These are phyloP conservation scores for Sherardia arvensis DNA, from an alignment of 257 asterid genomes.

Conservation along the genomic window DNA sequence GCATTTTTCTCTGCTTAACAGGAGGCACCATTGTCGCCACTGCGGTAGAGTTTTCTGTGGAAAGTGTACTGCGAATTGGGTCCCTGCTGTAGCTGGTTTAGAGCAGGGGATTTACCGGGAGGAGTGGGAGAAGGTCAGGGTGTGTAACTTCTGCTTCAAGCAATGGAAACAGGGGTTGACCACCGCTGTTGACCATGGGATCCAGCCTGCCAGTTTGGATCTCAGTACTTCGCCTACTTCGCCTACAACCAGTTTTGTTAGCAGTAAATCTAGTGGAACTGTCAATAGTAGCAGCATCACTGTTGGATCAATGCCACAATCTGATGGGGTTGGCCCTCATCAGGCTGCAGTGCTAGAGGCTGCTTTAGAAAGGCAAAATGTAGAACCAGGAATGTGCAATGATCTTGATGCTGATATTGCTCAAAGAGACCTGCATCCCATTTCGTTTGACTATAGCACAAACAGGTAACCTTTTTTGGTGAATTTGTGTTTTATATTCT, in stretches of 20 bases:
- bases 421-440: slow-evolving; percentile 27
- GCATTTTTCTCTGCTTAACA: slow-evolving; percentile 66
- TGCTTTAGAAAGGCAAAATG: slow-evolving; percentile 36
- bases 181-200: slow-evolving; percentile 34
- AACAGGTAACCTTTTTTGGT: slow-evolving; percentile 39
- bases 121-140: slow-evolving; percentile 73
- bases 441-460: slow-evolving; percentile 32
- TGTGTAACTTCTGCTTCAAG: slow-evolving; percentile 70
- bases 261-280: slow-evolving; percentile 78
- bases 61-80: slow-evolving; percentile 76
- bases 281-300: slow-evolving; percentile 52
- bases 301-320: slow-evolving; percentile 48
- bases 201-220: slow-evolving; percentile 38
- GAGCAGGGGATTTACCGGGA: slow-evolving; percentile 30
- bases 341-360: slow-evolving; percentile 51
- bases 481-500: background rate
- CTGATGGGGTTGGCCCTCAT: slow-evolving; percentile 44
- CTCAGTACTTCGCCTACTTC: slow-evolving; percentile 48
- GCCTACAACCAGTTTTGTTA: slow-evolving; percentile 61
- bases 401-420: slow-evolving; percentile 27
- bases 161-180: slow-evolving; percentile 54
- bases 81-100: slow-evolving; percentile 34
- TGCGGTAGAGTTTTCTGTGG: slow-evolving; percentile 86
- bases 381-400: slow-evolving; percentile 20
- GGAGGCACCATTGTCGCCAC: slow-evolving; percentile 94